Conservation (phyloP, 495 filamentous ascomycete genomes). For the Darksidea phi region DNA sequence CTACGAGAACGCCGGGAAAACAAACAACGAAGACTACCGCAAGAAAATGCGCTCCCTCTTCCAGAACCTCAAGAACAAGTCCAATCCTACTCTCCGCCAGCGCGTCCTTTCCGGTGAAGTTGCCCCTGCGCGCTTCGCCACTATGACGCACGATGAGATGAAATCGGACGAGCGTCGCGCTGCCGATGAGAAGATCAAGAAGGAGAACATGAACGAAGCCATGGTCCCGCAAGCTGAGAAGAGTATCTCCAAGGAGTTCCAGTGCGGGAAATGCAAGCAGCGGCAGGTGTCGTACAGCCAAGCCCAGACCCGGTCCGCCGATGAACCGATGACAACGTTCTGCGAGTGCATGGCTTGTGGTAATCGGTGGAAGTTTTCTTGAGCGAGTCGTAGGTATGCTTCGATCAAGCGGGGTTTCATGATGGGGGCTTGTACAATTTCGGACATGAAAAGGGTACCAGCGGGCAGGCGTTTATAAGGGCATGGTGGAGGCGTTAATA, state of each 20-base stretch:
- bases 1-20: constrained; percentile 56
- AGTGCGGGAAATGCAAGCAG: constrained; percentile 85
- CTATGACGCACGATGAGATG: constrained; percentile 72
- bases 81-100: constrained; percentile 70
- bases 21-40: constrained; percentile 69
- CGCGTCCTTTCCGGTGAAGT: constrained; percentile 75
- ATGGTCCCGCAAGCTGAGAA: constrained; percentile 88
- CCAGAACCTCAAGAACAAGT: constrained; percentile 89
- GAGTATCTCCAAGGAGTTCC: constrained; percentile 78
- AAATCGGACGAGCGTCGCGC: constrained; percentile 68
- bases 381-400: background rate
- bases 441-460: background rate
- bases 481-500: constrained; percentile 1
- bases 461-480: background rate
- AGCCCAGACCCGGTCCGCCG: constrained; percentile 91
- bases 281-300: constrained; percentile 93
- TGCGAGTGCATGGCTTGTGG: constrained; percentile 75
- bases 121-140: constrained; percentile 66
- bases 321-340: constrained; percentile 87
- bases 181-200: constrained; percentile 66
- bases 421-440: background rate
- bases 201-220: constrained; percentile 93
- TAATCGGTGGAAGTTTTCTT: constrained; percentile 68
- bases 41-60: constrained; percentile 85
- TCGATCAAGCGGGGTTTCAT: background rate